Percentiles rank a stretch among this genome's conserved stretches.
Conservation (phyloP, 2,329 filamentous ascomycete species). For the Exophiala mesophila region DNA sequence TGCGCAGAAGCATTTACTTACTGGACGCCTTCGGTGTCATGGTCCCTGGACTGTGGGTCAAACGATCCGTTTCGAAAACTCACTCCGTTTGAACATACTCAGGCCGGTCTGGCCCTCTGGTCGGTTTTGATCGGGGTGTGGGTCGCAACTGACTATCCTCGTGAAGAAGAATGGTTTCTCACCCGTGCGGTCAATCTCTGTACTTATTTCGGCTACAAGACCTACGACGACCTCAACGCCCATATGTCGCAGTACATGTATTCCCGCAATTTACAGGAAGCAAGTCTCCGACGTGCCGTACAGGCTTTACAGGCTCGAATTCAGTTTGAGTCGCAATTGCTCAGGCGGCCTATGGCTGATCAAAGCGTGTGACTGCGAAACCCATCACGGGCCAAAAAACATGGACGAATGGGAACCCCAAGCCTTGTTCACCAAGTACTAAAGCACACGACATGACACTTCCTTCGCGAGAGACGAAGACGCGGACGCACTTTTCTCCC, state of each 20-base stretch:
- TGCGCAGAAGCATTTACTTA: constrained; percentile 10
- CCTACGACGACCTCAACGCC: constrained; percentile 20
- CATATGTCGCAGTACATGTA: constrained; percentile 22
- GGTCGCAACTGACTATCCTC: constrained; percentile 8
- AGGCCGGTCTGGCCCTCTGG: constrained; percentile 18
- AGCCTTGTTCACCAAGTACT: no score
- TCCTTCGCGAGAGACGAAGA: no score
- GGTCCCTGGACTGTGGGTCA: constrained; percentile 16
- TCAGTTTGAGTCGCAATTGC: not conserved
- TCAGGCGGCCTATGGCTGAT: no score
- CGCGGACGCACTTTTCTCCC: no score
- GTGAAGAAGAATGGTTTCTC: constrained; percentile 17
- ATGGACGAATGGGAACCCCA: no score
- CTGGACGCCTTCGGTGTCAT: constrained; percentile 17
- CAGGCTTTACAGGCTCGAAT: constrained; percentile 5
- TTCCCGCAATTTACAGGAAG: constrained; percentile 16
- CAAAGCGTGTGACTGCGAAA: no score
- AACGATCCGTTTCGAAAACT: constrained; percentile 7
- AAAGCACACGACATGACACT: no score
- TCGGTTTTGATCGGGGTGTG: constrained; percentile 13
- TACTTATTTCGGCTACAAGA: constrained; percentile 13
- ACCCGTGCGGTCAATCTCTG: constrained; percentile 17
- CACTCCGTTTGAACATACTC: constrained; percentile 9
- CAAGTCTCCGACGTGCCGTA: constrained; percentile 11
- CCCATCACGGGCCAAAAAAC: no score